Base-by-base conservation (phyloP, 1,139 yeast species). In the Yamadazyma triangularis region DNA sequence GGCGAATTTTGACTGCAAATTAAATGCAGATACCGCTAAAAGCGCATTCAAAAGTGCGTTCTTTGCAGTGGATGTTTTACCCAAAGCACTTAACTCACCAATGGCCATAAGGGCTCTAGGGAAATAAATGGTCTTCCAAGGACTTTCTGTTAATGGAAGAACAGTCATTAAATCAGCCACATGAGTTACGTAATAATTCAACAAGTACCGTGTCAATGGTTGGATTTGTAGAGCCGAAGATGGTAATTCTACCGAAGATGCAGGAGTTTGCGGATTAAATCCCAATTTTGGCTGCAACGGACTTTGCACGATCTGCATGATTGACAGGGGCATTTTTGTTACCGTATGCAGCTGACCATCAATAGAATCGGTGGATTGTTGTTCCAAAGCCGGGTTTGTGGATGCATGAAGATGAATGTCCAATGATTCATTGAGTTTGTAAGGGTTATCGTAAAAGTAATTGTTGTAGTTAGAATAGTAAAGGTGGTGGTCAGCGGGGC, bases 121-220 rank as follows among this genome's bases (percentile, higher is more conserved):
- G 39, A 86, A 77, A 52, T 85, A 86, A 15, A 86, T 77, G 2
- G 82, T 79, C 47, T 80, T 81, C 95, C 95, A 87, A 0, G 95
- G 95, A 48, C 85, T 86, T 40, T 81, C 83, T 0, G 84, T 77
- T 30, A 85, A 69, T 1, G 87, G 85, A 19, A 86, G 80, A 8
- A 86, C 95, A 0, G 95, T 82, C 95, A 87, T 86, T 48, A 83
- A 66, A 50, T 85, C 91, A 0, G 93, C 91, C 1, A 87, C 94
- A 39, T 79, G 77, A 11, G 81, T 75, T n/a, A 77, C 73, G 52
- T 86, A 87, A 50, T 87, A 79, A 40, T 79, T 79, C 26, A 87
- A 60, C 27, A 87, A 60, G 50, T 79, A 83, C 31, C 94, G 48
- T 11, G 87, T 75, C 45, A 79, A 60, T 4, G 87, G 86, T 45